phyloP scores from a whole-genome alignment of 768 basidiomycete species.

The Naganishia vaughanmartiniae region DNA sequence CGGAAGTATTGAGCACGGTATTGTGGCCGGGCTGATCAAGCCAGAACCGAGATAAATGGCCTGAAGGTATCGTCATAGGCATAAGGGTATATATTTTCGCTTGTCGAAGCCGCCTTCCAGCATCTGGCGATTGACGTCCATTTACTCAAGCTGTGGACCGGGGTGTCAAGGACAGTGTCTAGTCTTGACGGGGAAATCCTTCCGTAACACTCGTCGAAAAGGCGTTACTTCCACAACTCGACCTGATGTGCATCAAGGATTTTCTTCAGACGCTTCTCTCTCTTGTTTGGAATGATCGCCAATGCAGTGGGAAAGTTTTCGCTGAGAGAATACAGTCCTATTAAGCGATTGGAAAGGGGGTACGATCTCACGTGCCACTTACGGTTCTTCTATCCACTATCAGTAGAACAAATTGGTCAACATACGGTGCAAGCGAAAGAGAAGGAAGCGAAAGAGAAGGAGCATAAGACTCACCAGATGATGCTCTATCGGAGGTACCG shows the following conservation, averaged over 20 bases:
- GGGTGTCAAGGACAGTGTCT: too few species aligned
- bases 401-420: not conserved
- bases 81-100: too few species aligned
- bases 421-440: not conserved
- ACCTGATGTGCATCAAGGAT: constrained; percentile 41
- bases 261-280: constrained; percentile 47
- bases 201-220: not conserved
- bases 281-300: constrained; percentile 49
- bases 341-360: not conserved
- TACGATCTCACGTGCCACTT: constrained; percentile 20
- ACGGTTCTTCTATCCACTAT: constrained; percentile 52
- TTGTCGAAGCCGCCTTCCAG: too few species aligned
- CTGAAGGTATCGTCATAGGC: too few species aligned
- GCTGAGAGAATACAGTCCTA: constrained; percentile 29
- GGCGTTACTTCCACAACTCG: constrained; percentile 35
- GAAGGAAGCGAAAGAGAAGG: too few species aligned
- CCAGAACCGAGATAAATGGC: too few species aligned
- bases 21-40: too few species aligned
- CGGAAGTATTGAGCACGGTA: too few species aligned
- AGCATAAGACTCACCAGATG: constrained; percentile 35
- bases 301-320: constrained; percentile 50
- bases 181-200: too few species aligned
- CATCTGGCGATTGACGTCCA: too few species aligned
- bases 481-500: constrained; percentile 40
- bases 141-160: too few species aligned